These are phyloP conservation scores for Beauveria brongniartii DNA, from an alignment of 2,329 filamentous ascomycete genomes.

Conservation along the genomic window DNA sequence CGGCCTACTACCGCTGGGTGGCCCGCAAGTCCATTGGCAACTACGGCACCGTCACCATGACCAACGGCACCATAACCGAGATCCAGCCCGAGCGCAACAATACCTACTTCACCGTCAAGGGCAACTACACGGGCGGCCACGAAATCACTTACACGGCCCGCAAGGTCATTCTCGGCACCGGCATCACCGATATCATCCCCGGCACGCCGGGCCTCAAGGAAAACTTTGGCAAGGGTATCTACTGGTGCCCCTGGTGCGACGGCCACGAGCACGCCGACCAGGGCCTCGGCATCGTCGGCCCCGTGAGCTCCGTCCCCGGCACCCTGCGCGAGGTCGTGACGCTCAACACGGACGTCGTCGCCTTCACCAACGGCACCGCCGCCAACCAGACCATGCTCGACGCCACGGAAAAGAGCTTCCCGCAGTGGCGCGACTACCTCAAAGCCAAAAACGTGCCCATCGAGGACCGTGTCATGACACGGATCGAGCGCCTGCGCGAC, in stretches of 20 bases:
- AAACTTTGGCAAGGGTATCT: conserved; percentile 52
- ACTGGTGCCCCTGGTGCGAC: conserved; percentile 59
- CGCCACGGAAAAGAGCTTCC: conserved; percentile 29
- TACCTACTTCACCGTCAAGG: conserved; percentile 22
- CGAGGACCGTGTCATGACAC: conserved; percentile 46
- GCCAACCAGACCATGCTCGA: conserved; percentile 32
- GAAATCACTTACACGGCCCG: conserved; percentile 34
- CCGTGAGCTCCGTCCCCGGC: conserved; percentile 52
- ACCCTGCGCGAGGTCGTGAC: conserved; percentile 48
- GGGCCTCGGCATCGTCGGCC: conserved; percentile 43
- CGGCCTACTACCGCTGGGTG: conserved; percentile 43
- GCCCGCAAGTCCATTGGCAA: conserved; percentile 44
- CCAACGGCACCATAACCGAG: conserved; percentile 43
- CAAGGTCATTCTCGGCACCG: conserved; percentile 51
- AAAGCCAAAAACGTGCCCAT: conserved; percentile 41
- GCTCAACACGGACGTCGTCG: conserved; percentile 46
- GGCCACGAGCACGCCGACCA: conserved; percentile 55
- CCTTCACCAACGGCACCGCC: conserved; percentile 52
- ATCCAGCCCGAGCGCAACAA: conserved; percentile 31
- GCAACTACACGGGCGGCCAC: conserved; percentile 12
- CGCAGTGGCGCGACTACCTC: conserved; percentile 42
- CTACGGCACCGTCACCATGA: conserved; percentile 42
- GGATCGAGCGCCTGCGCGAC: conserved; percentile 38
- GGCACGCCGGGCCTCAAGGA: conserved; percentile 44
- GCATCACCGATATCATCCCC: conserved; percentile 47